Percentiles rank a stretch among this genome's conserved stretches.
Conservation (phyloP, 208 protist species). For the Leishmania braziliensis region DNA sequence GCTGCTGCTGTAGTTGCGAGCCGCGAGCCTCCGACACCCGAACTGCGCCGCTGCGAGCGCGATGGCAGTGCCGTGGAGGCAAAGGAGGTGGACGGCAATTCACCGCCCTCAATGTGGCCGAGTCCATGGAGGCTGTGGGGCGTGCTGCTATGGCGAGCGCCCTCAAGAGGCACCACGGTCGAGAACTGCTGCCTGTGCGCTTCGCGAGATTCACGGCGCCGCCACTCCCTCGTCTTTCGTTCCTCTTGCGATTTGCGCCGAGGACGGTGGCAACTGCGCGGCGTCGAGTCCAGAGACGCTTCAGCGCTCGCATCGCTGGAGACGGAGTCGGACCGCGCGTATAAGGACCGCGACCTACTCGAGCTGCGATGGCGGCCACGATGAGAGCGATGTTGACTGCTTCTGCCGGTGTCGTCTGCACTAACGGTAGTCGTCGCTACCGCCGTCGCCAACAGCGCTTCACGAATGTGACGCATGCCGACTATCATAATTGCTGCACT, state of each 20-base stretch:
- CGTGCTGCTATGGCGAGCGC: not conserved
- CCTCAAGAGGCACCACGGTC: not conserved
- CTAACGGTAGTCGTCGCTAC: not conserved
- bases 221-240: not conserved
- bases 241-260: not conserved
- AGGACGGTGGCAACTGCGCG: not conserved
- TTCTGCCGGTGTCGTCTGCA: not conserved
- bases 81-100: not conserved
- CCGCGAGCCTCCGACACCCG: not conserved
- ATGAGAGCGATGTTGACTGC: not conserved
- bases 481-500: slow-evolving; percentile 23
- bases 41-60: not conserved
- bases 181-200: not conserved
- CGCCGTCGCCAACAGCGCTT: slow-evolving; percentile 3
- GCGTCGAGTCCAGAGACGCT: not conserved
- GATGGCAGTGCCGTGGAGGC: not conserved
- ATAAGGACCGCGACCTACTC: not conserved
- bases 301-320: not conserved
- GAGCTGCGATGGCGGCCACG: not conserved
- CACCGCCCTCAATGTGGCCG: not conserved
- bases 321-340: not conserved
- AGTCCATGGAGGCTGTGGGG: not conserved
- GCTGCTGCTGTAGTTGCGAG: not conserved
- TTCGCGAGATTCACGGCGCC: not conserved
- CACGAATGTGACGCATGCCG: slow-evolving; percentile 29